A percentile compares a stretch with the other conserved stretches of the same genome.
Conservation (phyloP, 805 yeast species). For the Osmozyma mogii region DNA sequence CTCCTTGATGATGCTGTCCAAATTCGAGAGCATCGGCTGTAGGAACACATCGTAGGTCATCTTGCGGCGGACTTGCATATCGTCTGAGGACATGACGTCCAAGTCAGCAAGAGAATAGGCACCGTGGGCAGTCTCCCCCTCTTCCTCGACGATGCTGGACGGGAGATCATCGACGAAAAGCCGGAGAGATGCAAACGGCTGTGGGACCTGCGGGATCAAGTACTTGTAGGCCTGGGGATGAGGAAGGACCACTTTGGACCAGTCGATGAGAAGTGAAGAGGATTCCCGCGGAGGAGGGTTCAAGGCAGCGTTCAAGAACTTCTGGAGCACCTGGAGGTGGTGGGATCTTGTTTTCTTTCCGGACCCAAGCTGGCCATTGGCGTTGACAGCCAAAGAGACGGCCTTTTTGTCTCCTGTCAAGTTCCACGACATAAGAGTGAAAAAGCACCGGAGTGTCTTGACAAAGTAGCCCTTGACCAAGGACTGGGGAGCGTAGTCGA, state of each 20-base stretch:
- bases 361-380: slow-evolving; percentile 24
- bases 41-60: slow-evolving; percentile 47
- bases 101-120: slow-evolving; percentile 28
- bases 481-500: slow-evolving; percentile 47
- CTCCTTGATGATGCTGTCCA: slow-evolving; percentile 47
- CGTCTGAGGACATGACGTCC: slow-evolving; percentile 50
- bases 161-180: slow-evolving; percentile 40
- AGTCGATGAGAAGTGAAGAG: slow-evolving; percentile 5
- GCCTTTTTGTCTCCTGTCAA: slow-evolving; percentile 31
- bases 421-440: slow-evolving; percentile 73
- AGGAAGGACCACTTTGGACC: slow-evolving; percentile 10
- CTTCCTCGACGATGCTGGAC: slow-evolving; percentile 10
- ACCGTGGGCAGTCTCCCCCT: slow-evolving; percentile 16
- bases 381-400: slow-evolving; percentile 26
- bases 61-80: slow-evolving; percentile 45
- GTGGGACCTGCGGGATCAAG: slow-evolving; percentile 40
- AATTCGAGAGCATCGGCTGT: slow-evolving; percentile 41
- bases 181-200: slow-evolving; percentile 58
- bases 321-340: slow-evolving; percentile 36
- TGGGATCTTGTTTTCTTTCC: slow-evolving; percentile 28
- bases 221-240: slow-evolving; percentile 48
- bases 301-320: slow-evolving; percentile 39
- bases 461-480: slow-evolving; percentile 59
- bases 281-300: neutral
- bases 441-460: slow-evolving; percentile 58